A percentile compares a stretch with the other conserved stretches of the same genome.
These are phyloP conservation scores for Ophiognomonia clavigignenti-juglandacearum DNA, from an alignment of 2,329 filamentous ascomycete genomes.

Conservation along the genomic window DNA sequence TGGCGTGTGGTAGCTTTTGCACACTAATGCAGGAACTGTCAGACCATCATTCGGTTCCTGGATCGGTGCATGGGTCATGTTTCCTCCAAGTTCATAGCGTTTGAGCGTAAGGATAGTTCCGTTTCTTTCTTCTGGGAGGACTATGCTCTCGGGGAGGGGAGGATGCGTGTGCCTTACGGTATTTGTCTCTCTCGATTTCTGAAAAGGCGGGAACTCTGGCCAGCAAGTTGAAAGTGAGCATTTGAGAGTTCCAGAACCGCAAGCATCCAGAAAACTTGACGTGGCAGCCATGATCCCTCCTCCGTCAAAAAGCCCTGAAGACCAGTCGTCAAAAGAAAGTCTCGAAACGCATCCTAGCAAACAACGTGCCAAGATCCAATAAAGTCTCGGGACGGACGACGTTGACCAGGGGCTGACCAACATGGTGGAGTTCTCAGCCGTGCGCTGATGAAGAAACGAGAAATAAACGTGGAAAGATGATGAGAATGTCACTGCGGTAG, in stretches of 20 bases:
- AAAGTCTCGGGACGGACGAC: not conserved
- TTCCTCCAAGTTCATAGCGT: not conserved
- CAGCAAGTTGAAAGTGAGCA: no score
- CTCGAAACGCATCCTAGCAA: not conserved
- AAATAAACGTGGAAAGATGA: not conserved
- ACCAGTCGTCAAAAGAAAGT: not conserved
- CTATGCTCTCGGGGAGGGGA: not conserved
- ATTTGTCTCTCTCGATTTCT: no score
- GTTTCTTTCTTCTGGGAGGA: not conserved
- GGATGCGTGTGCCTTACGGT: no score
- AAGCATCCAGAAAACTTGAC: not conserved
- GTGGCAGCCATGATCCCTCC: not conserved
- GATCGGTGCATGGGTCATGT: not conserved
- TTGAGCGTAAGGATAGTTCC: no score
- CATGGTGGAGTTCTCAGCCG: no score
- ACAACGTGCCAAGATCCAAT: conserved; percentile 1
- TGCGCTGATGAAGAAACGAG: not conserved
- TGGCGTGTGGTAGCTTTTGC: not conserved
- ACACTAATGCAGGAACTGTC: not conserved
- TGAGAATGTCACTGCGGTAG: not conserved
- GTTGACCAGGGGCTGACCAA: not conserved
- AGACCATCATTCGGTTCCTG: not conserved
- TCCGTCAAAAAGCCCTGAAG: not conserved
- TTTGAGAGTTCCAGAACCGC: no score
- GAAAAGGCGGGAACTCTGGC: no score